phyloP scores from a whole-genome alignment of 2,329 filamentous ascomycete genomes.

The Salinomyces thailandicus region DNA sequence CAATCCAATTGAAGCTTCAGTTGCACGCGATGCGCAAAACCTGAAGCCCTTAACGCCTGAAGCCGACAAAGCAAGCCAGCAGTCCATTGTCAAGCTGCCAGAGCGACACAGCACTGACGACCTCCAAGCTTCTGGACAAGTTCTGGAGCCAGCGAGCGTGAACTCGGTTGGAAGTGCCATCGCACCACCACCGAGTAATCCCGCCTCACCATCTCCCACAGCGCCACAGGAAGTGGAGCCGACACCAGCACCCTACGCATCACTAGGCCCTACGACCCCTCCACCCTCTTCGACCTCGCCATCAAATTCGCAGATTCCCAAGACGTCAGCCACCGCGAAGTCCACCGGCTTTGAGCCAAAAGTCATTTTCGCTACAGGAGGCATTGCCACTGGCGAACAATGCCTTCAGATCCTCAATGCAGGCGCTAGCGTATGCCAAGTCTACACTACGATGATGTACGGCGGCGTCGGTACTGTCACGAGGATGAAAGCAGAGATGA shows the following conservation, averaged over 20 bases:
- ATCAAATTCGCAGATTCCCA: neutral
- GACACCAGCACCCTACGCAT: constrained; percentile 1
- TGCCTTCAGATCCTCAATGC: constrained; percentile 74
- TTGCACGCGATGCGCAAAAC: constrained; percentile 20
- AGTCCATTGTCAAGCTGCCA: constrained; percentile 24
- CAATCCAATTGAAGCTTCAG: constrained; percentile 14
- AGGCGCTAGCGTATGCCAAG: constrained; percentile 60
- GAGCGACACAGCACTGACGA: constrained; percentile 17
- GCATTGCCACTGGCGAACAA: constrained; percentile 80
- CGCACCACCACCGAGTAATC: constrained; percentile 3
- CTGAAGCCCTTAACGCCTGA: constrained; percentile 23
- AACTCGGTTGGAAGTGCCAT: constrained; percentile 1
- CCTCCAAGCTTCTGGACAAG: constrained; percentile 3
- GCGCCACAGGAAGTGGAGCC: too few species aligned
- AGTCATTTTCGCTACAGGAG: constrained; percentile 86
- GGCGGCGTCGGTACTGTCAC: constrained; percentile 52
- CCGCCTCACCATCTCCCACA: neutral
- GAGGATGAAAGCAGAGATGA: constrained; percentile 41
- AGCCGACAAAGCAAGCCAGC: constrained; percentile 20
- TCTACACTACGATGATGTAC: constrained; percentile 65
- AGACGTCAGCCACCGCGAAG: constrained; percentile 7
- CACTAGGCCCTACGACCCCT: neutral
- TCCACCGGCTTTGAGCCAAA: constrained; percentile 44
- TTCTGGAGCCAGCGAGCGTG: constrained; percentile 3
- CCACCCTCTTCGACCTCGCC: constrained; percentile 1